Evolutionary conservation across 306 rosid species (phyloP).

Genomic region (Vigna radiata): DNA sequence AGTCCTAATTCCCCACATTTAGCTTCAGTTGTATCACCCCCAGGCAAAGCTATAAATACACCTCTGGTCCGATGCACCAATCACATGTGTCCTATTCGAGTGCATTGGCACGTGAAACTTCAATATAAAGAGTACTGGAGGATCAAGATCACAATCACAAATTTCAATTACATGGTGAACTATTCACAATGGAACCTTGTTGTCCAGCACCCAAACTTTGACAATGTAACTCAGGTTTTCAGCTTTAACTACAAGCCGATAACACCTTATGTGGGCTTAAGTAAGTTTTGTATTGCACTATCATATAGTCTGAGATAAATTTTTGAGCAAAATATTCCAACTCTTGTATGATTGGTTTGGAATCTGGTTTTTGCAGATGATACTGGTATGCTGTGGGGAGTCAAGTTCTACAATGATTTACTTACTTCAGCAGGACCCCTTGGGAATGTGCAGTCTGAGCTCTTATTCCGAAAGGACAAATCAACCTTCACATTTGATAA

Average conservation of each 20-base stretch:
- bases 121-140: slow-evolving; percentile 93
- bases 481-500: slow-evolving; percentile 83
- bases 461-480: slow-evolving; percentile 72
- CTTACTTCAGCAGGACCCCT: slow-evolving; percentile 74
- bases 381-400: slow-evolving; percentile 88
- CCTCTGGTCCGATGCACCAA: slow-evolving; percentile 83
- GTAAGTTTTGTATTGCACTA: slow-evolving; percentile 55
- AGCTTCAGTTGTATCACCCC: slow-evolving; percentile 70
- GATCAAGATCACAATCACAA: slow-evolving; percentile 80
- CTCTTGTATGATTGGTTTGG: slow-evolving; percentile 11
- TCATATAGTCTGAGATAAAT: slow-evolving; percentile 17
- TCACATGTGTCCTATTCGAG: slow-evolving; percentile 88
- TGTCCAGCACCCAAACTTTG: slow-evolving; percentile 86
- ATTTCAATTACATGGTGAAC: slow-evolving; percentile 92
- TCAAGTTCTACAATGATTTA: slow-evolving; percentile 79
- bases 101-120: slow-evolving; percentile 92
- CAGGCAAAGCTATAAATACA: slow-evolving; percentile 58
- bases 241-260: slow-evolving; percentile 80
- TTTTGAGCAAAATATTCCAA: background rate
- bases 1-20: slow-evolving; percentile 71
- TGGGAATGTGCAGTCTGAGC: slow-evolving; percentile 90
- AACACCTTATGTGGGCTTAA: slow-evolving; percentile 79
- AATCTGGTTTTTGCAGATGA: slow-evolving; percentile 70
- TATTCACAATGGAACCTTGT: slow-evolving; percentile 85
- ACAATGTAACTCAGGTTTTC: slow-evolving; percentile 76